Base-by-base conservation (phyloP, 495 filamentous ascomycete species). In the Bacidia gigantensis region DNA sequence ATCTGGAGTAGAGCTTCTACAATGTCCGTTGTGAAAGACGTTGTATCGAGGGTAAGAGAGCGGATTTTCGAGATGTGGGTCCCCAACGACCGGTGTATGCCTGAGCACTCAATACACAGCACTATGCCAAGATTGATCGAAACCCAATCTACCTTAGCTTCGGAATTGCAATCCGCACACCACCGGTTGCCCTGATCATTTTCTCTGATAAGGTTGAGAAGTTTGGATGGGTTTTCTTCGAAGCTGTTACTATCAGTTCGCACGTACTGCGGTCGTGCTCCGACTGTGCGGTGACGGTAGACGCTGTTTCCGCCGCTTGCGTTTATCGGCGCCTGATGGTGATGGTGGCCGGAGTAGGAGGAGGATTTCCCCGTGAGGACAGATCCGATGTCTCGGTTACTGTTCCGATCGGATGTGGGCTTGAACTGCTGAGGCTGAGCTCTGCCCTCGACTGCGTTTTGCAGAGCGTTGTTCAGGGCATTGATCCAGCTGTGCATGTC, bases 31-130 rank as follows among this genome's bases (percentile, higher is more conserved):
- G 90, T 96, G 65, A 97, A 99, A 1, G 88, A 95, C 17, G 82
- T 86, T 41, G 88, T 92, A 67, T 99, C 92, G 20, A 99, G 76
- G 0, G 92, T 97, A 24, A 99, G 79, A 2, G 92, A 97, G 26
- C 92, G 83, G 21, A 99, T 80, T 69, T 99, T 99, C 63, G 89
- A 93, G 55, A 99, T 94, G 64, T 99, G 92, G 2, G 92, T 99
- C 7, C 92, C 92, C 1, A 99, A 75, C 10, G 92, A 97, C 21
- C 92, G 82, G 67, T 99, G 92, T 52, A 99, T 95, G 59, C 92
- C 92, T 60, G 88, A 92, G 66, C 92, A 99, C 65, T 99, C 92
- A 56, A 99, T 99, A 68, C 92, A 99, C 14, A 99, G 76, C 26
- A 97, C 81, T 50, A 97, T 94, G 25, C 85, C 93, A 2, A 99